These are phyloP conservation scores for Kuraishia piskuri DNA, from an alignment of 805 yeast species.

Conservation along the genomic window DNA sequence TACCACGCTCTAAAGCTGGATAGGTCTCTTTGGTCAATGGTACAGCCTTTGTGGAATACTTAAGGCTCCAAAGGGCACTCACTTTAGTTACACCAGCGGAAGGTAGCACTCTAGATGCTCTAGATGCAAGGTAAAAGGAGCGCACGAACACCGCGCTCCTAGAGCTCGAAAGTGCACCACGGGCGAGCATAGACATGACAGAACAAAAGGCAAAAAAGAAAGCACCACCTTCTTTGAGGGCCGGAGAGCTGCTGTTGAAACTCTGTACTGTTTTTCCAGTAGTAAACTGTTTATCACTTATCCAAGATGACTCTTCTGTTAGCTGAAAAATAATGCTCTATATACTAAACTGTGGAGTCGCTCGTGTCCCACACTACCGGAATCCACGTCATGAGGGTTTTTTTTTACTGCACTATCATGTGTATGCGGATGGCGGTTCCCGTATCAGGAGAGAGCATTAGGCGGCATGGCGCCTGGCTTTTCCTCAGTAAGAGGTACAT, in stretches of 20 bases:
- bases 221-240: no score
- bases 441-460: neutral
- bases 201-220: no score
- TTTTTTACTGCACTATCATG: neutral
- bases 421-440: neutral
- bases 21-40: constrained; percentile 67
- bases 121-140: neutral
- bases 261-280: no score
- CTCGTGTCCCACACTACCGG: neutral
- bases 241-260: no score
- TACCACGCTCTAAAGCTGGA: constrained; percentile 44
- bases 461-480: no score
- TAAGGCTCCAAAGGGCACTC: neutral
- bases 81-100: neutral
- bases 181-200: neutral
- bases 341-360: neutral
- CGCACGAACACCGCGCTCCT: neutral
- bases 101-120: neutral
- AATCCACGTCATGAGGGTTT: neutral
- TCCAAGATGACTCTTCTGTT: neutral
- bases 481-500: no score
- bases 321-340: neutral
- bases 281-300: neutral
- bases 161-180: neutral
- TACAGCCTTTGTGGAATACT: constrained; percentile 9